A percentile compares a stretch with the other conserved stretches of the same genome.
Evolutionary conservation across 2,329 filamentous ascomycete species (phyloP).

Genomic region (Coleophoma crateriformis): DNA sequence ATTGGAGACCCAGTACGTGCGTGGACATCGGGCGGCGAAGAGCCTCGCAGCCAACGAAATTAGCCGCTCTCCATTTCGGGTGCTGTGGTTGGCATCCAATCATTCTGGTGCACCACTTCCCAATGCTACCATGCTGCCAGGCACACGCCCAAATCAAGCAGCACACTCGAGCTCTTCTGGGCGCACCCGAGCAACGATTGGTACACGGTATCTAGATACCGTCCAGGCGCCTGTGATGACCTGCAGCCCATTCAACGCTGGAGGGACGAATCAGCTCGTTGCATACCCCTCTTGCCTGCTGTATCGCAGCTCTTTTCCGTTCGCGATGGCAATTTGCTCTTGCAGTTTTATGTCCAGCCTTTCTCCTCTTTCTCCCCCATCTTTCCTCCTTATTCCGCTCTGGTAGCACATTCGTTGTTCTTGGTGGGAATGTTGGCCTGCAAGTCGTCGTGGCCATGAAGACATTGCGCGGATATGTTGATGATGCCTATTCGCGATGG

Average conservation of each 20-base stretch:
- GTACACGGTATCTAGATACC: background rate
- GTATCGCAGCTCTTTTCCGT: background rate
- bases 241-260: conserved; percentile 8
- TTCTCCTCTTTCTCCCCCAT: conserved; percentile 1
- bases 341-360: background rate
- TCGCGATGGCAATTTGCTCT: background rate
- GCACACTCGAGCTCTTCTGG: no score
- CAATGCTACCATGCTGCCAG: no score
- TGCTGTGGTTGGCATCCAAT: no score
- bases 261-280: conserved; percentile 9
- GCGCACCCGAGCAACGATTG: background rate
- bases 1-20: no score
- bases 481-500: conserved; percentile 24
- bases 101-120: no score
- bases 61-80: no score
- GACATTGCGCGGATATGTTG: conserved; percentile 24
- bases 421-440: conserved; percentile 10
- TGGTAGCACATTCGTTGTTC: background rate
- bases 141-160: no score
- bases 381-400: conserved; percentile 3
- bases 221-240: background rate
- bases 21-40: no score
- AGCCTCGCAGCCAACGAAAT: no score
- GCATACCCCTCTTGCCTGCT: conserved; percentile 3
- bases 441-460: conserved; percentile 24